Evolutionary conservation across 768 basidiomycete species (phyloP).

Genomic region (Lentinula edodes): DNA sequence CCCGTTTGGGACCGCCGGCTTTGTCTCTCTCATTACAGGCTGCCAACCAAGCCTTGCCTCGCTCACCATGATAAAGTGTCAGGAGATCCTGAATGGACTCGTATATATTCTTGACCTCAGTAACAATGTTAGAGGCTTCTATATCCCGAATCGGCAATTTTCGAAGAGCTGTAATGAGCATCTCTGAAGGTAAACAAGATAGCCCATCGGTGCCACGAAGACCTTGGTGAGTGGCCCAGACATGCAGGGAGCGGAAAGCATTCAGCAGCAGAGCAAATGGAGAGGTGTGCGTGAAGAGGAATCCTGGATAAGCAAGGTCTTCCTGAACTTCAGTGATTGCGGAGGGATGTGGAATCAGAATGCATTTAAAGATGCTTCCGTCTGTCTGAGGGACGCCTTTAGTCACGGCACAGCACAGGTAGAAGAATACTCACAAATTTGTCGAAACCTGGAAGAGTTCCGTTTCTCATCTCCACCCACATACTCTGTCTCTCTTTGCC

Average conservation of each 20-base stretch:
- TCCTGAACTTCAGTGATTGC: neutral
- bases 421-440: neutral
- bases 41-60: neutral
- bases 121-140: neutral
- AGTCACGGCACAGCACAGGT: neutral
- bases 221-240: neutral
- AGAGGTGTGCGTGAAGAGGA: neutral
- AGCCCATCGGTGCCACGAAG: neutral
- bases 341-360: neutral
- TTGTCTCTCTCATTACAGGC: neutral
- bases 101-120: neutral
- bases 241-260: neutral
- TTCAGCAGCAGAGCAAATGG: neutral
- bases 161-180: neutral
- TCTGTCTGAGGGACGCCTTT: neutral
- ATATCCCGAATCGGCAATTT: neutral
- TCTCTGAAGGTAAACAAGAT: neutral
- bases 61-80: neutral
- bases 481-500: neutral
- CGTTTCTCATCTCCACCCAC: neutral
- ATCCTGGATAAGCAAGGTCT: neutral
- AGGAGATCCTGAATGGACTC: neutral
- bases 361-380: neutral
- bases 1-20: neutral
- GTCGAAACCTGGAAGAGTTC: neutral